Evolutionary conservation across 148 eudicot species (phyloP), one percentile per base, ranked within the genome.

Genomic region (Nepenthes gracilis): DNA sequence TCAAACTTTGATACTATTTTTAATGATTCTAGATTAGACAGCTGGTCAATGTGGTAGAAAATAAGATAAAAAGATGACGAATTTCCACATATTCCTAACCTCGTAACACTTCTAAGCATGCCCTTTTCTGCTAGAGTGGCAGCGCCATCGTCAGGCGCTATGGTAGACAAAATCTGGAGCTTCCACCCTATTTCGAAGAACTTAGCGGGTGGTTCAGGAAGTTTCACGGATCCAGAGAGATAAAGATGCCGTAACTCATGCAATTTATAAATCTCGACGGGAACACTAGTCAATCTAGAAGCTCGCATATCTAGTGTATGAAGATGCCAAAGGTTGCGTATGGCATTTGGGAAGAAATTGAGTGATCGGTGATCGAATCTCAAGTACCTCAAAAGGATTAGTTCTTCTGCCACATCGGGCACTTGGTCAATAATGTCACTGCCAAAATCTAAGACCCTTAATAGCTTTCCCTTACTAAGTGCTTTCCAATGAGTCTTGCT

Each of bases 361-460:
- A 34, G 58, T 9, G 53, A 11, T 5, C 53, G 14, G 4, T 49
- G 53, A 23, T 23, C 23, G 0, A 49, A 5, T 10, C 13, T 49
- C 53, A 49, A 1, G 11, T 49, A 49, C 53, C 15, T 49, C 13
- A 49, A n/a, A 3, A 5, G 57, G 32, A 51, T 2, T 32, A 70
- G 59, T 1, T 35, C 15, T 14, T 43, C 13, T 9, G 57, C 33
- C 7, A 52, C 56, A 15, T 58, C 37, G 0, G 62, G 63, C 10
- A 70, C n/a, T 9, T 14, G 51, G 35, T 23, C 47, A 14, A 43
- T 15, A 7, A 62, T 15, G 11, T 35, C 12, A 63, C 32, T 15
- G 37, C 68, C 64, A 3, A 70, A 11, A 33, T 70, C 73, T n/a
- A 70, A 43, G 35, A 70, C 67, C 55, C 73, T 51, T 43, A 70